A percentile compares a stretch with the other conserved stretches of the same genome.
Evolutionary conservation across 2,329 filamentous ascomycete genomes (phyloP).

Genomic region (Plenodomus tracheiphilus): DNA sequence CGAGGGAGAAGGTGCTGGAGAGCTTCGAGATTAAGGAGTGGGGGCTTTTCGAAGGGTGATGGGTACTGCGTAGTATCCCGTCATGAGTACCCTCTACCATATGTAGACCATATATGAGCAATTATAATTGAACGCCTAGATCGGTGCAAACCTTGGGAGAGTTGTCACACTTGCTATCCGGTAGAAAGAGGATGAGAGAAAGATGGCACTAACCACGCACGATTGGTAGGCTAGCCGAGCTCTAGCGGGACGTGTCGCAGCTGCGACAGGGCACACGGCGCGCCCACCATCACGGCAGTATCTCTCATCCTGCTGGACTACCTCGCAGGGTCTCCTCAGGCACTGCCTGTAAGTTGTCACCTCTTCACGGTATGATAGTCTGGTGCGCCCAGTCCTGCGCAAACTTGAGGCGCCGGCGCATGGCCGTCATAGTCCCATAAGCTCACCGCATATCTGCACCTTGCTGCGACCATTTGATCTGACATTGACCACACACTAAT

Average conservation of each 20-base stretch:
- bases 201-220: not conserved
- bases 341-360: constrained; percentile 14
- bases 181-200: no score
- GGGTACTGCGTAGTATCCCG: no score
- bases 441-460: constrained; percentile 1
- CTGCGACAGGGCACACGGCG: constrained; percentile 5
- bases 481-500: constrained; percentile 3
- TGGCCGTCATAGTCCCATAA: not conserved
- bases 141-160: no score
- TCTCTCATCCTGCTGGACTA: constrained; percentile 25
- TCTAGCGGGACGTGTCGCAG: not conserved
- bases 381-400: not conserved
- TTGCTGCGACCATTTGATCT: constrained; percentile 2
- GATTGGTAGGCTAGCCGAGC: not conserved
- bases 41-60: constrained; percentile 63
- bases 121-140: no score
- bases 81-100: no score
- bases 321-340: constrained; percentile 10
- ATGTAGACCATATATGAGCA: no score
- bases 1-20: constrained; percentile 72
- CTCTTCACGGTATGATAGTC: constrained; percentile 4
- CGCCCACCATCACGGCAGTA: constrained; percentile 25
- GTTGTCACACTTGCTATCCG: no score
- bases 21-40: constrained; percentile 81
- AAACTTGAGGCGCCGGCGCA: not conserved